Conservation (phyloP, 306 rosid species). For the Quercus engelmannii region DNA sequence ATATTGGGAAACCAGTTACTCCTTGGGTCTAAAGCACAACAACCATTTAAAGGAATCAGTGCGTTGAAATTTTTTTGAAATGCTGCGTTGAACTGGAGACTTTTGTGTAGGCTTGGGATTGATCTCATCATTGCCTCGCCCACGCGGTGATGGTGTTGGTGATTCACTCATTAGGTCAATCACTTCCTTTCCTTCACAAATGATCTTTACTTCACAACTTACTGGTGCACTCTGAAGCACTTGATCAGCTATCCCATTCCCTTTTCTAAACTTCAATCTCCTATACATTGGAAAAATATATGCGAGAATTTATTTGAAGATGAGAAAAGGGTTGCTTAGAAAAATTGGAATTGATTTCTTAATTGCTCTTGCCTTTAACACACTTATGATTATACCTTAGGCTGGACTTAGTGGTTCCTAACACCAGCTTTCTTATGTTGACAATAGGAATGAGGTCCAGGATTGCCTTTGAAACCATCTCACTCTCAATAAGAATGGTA, state of each 20-base stretch:
- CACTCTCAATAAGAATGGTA: constrained; percentile 71
- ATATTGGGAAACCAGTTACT: not conserved
- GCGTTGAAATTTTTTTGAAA: constrained; percentile 13
- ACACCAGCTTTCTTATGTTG: constrained; percentile 53
- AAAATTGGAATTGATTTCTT: not conserved
- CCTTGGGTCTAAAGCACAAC: constrained; percentile 55
- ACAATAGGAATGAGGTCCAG: constrained; percentile 62
- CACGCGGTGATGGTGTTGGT: constrained; percentile 19
- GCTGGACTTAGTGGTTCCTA: constrained; percentile 64
- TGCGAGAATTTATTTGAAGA: not conserved
- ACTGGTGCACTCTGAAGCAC: constrained; percentile 56
- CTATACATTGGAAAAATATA: constrained; percentile 30
- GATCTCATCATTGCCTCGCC: constrained; percentile 24
- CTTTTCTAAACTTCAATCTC: constrained; percentile 59
- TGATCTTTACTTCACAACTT: constrained; percentile 56
- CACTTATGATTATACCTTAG: constrained; percentile 38
- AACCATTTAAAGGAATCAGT: constrained; percentile 46
- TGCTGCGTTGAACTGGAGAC: too few species aligned
- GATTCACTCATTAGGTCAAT: constrained; percentile 17
- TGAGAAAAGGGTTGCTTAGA: not conserved
- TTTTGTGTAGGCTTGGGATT: constrained; percentile 29
- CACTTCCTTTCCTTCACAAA: constrained; percentile 66
- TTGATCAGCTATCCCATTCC: constrained; percentile 56
- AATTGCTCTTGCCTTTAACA: not conserved
- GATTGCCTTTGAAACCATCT: constrained; percentile 58